Conservation (phyloP, 2,329 filamentous ascomycete species). For the Lasiodiplodia sp. region DNA sequence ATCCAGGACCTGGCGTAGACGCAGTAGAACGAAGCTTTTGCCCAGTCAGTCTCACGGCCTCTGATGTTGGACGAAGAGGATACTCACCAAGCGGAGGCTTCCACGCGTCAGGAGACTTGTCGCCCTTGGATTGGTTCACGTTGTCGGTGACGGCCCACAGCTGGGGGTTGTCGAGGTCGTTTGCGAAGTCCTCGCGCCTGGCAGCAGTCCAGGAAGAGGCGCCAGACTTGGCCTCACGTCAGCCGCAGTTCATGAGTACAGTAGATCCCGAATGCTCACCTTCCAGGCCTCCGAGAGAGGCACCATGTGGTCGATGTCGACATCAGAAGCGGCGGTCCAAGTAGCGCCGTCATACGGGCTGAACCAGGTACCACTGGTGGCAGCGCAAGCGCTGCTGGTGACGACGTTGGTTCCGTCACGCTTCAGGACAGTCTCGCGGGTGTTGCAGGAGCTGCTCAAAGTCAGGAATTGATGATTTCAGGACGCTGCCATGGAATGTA, state of each 20-base stretch:
- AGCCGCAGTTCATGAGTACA: background rate
- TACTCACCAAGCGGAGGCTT: constrained; percentile 69
- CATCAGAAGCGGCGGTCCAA: constrained; percentile 71
- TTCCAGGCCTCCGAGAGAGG: constrained; percentile 83
- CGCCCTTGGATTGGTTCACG: constrained; percentile 78
- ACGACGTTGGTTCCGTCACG: constrained; percentile 74
- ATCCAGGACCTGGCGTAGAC: constrained; percentile 80
- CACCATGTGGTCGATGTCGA: constrained; percentile 87
- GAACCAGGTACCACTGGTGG: constrained; percentile 72
- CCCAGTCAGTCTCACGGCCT: constrained; percentile 29
- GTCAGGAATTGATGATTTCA: background rate
- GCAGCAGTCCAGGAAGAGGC: constrained; percentile 74
- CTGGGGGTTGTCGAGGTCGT: constrained; percentile 78
- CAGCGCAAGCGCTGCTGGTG: constrained; percentile 65
- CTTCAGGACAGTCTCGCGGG: constrained; percentile 74
- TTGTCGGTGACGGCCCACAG: constrained; percentile 80
- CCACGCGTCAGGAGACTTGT: constrained; percentile 76
- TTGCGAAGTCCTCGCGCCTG: constrained; percentile 74
- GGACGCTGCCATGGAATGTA: background rate
- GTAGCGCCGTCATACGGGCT: constrained; percentile 77
- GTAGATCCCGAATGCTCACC: constrained; percentile 49
- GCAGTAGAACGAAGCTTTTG: constrained; percentile 70
- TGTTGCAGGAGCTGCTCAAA: constrained; percentile 69
- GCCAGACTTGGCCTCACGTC: constrained; percentile 62
- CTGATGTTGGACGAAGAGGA: constrained; percentile 35